A percentile compares a stretch with the other conserved stretches of the same genome.
These are phyloP conservation scores for Rhodotorula babjevae DNA, from an alignment of 768 basidiomycete species.

Conservation along the genomic window DNA sequence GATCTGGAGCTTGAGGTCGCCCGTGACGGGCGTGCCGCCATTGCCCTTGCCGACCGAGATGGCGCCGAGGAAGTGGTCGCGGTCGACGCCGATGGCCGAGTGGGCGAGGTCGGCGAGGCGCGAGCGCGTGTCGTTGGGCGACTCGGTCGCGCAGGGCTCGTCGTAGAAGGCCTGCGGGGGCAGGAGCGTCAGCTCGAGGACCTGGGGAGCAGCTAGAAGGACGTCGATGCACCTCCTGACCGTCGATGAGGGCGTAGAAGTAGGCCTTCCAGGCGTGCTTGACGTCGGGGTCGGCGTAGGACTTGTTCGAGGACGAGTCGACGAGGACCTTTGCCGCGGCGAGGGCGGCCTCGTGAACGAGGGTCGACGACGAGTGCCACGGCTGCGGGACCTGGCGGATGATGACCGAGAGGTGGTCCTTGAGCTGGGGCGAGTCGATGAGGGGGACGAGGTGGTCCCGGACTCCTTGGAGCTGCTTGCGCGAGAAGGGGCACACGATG, in stretches of 20 bases:
- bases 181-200: not conserved
- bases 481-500: conserved; percentile 23
- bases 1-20: conserved; percentile 34
- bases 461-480: conserved; percentile 30
- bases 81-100: conserved; percentile 10
- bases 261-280: conserved; percentile 1
- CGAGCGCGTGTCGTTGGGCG: conserved; percentile 30
- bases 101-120: conserved; percentile 33
- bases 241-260: conserved; percentile 33
- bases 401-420: conserved; percentile 17
- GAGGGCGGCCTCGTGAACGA: conserved; percentile 37
- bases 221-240: conserved; percentile 22
- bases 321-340: conserved; percentile 19
- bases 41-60: conserved; percentile 29
- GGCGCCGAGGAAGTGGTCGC: conserved; percentile 5
- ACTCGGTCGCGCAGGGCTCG: conserved; percentile 22
- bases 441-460: conserved; percentile 19
- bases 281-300: conserved; percentile 13
- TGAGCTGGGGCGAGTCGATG: conserved; percentile 5
- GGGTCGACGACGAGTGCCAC: conserved; percentile 33
- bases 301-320: not conserved
- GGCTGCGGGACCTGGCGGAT: conserved; percentile 32
- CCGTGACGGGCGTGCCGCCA: conserved; percentile 24
- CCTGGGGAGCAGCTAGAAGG: too few relatives aligned
- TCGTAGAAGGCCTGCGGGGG: conserved; percentile 28